Conservation (phyloP, 371 early-diverging fungal genomes). For the Apophysomyces sp. region DNA sequence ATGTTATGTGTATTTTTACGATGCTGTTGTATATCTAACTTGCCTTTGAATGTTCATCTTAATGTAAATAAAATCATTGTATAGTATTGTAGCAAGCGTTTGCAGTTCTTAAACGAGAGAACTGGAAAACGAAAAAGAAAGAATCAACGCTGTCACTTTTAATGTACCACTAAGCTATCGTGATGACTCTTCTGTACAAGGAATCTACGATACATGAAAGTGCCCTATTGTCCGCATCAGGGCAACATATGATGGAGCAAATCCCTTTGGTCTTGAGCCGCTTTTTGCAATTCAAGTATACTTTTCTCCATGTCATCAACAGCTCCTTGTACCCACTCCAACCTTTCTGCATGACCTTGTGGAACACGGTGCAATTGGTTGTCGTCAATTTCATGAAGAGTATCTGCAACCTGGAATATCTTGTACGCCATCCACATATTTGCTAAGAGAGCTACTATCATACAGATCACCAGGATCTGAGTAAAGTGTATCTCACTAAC, state of each 20-base stretch:
- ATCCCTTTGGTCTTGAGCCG: background rate
- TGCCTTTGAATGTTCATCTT: background rate
- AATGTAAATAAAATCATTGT: conserved; percentile 2
- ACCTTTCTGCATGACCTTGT: background rate
- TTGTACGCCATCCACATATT: background rate
- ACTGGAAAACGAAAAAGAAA: no score
- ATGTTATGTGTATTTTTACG: background rate
- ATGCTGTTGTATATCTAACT: background rate
- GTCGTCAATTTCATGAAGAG: background rate
- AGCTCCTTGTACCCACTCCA: background rate
- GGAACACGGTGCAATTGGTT: background rate
- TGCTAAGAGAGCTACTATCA: background rate
- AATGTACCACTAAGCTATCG: no score
- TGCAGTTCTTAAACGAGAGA: background rate
- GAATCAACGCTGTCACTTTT: no score
- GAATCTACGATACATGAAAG: background rate
- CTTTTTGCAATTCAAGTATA: background rate
- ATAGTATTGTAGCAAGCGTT: no score
- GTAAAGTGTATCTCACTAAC: background rate
- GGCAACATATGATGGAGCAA: background rate
- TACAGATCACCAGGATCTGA: background rate
- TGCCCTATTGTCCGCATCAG: background rate
- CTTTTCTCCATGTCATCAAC: background rate
- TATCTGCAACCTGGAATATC: background rate
- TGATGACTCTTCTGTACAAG: no score